Evolutionary conservation across 345 rosid genomes (phyloP), one percentile per base, ranked within the genome.

Genomic region (Moricandia arvensis): DNA sequence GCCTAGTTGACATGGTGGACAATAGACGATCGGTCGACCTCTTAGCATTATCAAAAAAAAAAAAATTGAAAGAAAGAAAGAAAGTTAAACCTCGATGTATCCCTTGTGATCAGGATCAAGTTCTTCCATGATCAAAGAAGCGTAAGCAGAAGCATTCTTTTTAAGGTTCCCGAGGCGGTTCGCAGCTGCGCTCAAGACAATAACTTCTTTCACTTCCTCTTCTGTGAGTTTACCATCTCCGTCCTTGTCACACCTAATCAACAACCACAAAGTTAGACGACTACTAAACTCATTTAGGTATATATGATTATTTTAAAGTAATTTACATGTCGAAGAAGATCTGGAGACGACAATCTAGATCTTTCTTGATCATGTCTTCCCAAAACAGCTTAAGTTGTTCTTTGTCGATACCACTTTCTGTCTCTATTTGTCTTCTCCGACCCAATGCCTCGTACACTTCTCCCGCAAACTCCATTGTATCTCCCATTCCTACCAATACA

Each of bases 81-180:
- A 7, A 15, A 8, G 41, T 1, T 58, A 60, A 34, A 94, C 98
- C 96, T 93, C 99, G 43, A 95, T 95, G 67, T 90, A 87, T 71
- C 99, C 99, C 0, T 74, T 80, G 29, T 88, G 90, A 77, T 93
- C 98, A 6, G 99, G 99, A 64, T 95, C 99, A 12, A 95, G 96
- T 85, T 95, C 96, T 82, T 95, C 99, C 99, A 95, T 95, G 81
- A 95, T 95, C 58, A 95, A 77, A 69, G 90, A 66, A 11, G 99
- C 90, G 55, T 95, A 95, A n/a, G 84, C 27, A 0, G 73, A 75
- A 2, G 97, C 98, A 33, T 86, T 85, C 61, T 90, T 74, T 78
- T 90, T 92, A 0, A 92, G 89, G 59, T 87, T 90, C 11, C 87
- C 85, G 1, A 95, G 90, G 80, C 88, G 88, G 78, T 95, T 95